A percentile compares a stretch with the other conserved stretches of the same genome.
Conservation (phyloP, 345 rosid species). For the Syzygium grande region DNA sequence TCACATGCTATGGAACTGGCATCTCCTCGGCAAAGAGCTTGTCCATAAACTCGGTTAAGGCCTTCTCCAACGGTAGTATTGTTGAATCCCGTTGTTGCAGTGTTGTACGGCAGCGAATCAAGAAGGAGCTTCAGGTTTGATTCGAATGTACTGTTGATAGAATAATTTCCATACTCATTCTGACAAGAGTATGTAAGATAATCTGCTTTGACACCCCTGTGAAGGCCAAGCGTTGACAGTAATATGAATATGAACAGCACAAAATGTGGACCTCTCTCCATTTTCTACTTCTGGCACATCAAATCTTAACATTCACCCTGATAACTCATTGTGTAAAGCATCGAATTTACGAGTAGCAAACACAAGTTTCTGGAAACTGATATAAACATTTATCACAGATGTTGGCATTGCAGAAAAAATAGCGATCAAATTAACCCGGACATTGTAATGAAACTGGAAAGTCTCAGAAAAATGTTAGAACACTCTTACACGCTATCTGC, state of each 20-base stretch:
- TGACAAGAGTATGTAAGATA: neutral
- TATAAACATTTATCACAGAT: neutral
- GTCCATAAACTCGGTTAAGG: slow-evolving; percentile 11
- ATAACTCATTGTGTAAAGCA: neutral
- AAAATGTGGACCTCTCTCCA: neutral
- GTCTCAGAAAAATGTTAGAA: neutral
- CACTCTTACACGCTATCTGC: neutral
- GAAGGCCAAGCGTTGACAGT: neutral
- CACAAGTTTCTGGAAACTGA: neutral
- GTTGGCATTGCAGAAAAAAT: neutral
- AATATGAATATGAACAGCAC: neutral
- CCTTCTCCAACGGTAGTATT: slow-evolving; percentile 2
- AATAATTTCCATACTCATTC: neutral
- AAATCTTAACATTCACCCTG: neutral
- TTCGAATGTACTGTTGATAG: slow-evolving; percentile 1
- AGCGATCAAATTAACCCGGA: neutral
- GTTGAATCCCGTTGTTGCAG: slow-evolving; percentile 13
- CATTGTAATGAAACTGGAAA: neutral
- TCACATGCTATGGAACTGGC: slow-evolving; percentile 5
- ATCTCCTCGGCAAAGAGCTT: slow-evolving; percentile 28
- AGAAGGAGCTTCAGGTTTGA: slow-evolving; percentile 13
- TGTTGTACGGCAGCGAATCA: neutral
- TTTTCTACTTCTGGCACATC: neutral
- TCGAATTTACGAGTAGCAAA: neutral
- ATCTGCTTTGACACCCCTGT: neutral